Base-by-base conservation (phyloP, 805 yeast genomes). In the Ogataea dorogensis region DNA sequence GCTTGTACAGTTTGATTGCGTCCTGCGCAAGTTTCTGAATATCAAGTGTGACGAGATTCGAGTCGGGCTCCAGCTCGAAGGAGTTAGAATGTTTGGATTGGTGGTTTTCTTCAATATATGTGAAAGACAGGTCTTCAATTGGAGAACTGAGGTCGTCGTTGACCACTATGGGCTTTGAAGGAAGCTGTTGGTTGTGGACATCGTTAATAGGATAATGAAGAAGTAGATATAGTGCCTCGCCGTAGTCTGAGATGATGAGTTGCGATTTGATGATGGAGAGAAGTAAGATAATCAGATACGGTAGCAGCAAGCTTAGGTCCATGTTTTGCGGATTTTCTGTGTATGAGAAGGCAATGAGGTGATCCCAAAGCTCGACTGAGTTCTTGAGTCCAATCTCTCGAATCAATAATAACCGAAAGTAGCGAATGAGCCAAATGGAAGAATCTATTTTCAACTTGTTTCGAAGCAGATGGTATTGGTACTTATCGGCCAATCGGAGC, bases 341-440 rank as follows among this genome's bases (percentile, higher is more conserved):
- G 30, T 49, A 49, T 8, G 53, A 56, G 38, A 58, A 59, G 3
- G 57, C 43, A 10, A 71, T 64, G 15, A 75, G 45, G 38, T 70
- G 70, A 49, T 75, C 80, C 80, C 80, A 75, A 14, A 71, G 49
- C 17, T 57, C 47, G 15, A 67, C 55, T 0, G 68, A 54, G 13
- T 55, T 48, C 3, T 36, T 38, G 7, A 63, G 37, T 2, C 75
- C 77, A 18, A 75, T 50, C 44, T 75, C 81, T 33, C 81, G 54
- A 5, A 68, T 56, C 12, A 73, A 54, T 3, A 74, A 42, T 22
- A 75, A 55, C 17, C 79, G 53, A 18, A 70, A 64, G 53, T 69
- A 75, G 28, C 81, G 50, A n/a, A 75, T 69, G 17, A 73, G 59
- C 80, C 80, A 75, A 27, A 75, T 61, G 34, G 73, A 73, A 2